Evolutionary conservation across 495 filamentous ascomycete species (phyloP).

Genomic region (Tirmania nivea): DNA sequence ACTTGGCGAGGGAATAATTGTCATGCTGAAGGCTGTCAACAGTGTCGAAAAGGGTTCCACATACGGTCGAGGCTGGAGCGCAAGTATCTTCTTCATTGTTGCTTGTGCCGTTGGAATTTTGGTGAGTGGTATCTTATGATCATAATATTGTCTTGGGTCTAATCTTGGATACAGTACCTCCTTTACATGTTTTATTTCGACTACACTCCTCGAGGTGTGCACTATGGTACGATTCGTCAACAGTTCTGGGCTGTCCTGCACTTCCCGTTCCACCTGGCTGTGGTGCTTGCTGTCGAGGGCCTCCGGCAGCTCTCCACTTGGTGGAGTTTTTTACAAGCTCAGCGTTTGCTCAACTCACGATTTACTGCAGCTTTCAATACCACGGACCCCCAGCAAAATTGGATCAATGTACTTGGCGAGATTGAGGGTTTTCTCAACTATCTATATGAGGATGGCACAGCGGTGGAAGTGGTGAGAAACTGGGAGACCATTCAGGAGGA

Average conservation of each 20-base stretch:
- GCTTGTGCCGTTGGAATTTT: constrained; percentile 20
- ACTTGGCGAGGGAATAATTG: constrained; percentile 42
- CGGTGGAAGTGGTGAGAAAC: neutral
- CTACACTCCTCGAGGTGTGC: constrained; percentile 24
- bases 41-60: constrained; percentile 22
- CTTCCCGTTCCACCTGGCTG: constrained; percentile 45
- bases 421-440: constrained; percentile 4
- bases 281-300: constrained; percentile 43
- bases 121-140: constrained; percentile 28
- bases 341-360: neutral
- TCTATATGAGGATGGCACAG: neutral
- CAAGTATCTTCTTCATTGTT: neutral
- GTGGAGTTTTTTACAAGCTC: constrained; percentile 10
- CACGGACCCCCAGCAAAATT: neutral
- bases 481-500: neutral
- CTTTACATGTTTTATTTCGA: constrained; percentile 51
- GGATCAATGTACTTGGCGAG: constrained; percentile 2
- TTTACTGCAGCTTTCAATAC: neutral
- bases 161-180: constrained; percentile 21
- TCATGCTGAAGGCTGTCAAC: constrained; percentile 32
- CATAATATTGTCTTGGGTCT: neutral
- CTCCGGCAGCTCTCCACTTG: constrained; percentile 25
- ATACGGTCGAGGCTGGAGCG: neutral
- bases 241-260: constrained; percentile 45
- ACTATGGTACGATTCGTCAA: constrained; percentile 34